Conservation (phyloP, 2,329 filamentous ascomycete species). For the Epichloe scottii region DNA sequence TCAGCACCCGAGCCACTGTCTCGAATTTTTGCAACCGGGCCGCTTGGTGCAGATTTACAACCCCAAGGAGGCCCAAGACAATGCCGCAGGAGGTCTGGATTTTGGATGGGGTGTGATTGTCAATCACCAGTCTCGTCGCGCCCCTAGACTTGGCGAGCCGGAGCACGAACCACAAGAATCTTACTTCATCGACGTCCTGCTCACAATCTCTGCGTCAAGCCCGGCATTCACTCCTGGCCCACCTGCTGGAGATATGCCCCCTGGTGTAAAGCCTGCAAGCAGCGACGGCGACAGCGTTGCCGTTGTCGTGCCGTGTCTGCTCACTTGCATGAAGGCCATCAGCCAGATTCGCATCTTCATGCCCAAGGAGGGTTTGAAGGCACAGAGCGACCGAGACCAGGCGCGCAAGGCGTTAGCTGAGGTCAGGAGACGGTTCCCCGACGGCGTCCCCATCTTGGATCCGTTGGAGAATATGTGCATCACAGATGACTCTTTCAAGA, state of each 20-base stretch:
- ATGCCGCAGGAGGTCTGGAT: constrained; percentile 36
- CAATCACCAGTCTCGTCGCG: constrained; percentile 54
- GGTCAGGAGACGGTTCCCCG: constrained; percentile 77
- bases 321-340: constrained; percentile 75
- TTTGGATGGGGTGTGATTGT: constrained; percentile 93
- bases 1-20: constrained; percentile 76
- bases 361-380: constrained; percentile 58
- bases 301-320: constrained; percentile 58
- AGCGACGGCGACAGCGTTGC: constrained; percentile 19
- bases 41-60: constrained; percentile 79
- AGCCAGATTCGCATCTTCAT: constrained; percentile 75
- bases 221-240: constrained; percentile 29
- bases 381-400: constrained; percentile 50
- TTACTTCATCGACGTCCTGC: constrained; percentile 70
- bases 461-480: constrained; percentile 96
- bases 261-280: constrained; percentile 38
- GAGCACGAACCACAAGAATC: constrained; percentile 63
- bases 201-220: constrained; percentile 44
- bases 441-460: constrained; percentile 79
- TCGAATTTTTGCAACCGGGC: constrained; percentile 78
- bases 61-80: constrained; percentile 33
- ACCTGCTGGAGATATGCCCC: constrained; percentile 35
- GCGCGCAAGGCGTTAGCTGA: constrained; percentile 63
- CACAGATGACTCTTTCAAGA: constrained; percentile 84
- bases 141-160: constrained; percentile 53